These are phyloP conservation scores for Artemisia tridentata DNA, from an alignment of 129 eudicot species.

Conservation along the genomic window DNA sequence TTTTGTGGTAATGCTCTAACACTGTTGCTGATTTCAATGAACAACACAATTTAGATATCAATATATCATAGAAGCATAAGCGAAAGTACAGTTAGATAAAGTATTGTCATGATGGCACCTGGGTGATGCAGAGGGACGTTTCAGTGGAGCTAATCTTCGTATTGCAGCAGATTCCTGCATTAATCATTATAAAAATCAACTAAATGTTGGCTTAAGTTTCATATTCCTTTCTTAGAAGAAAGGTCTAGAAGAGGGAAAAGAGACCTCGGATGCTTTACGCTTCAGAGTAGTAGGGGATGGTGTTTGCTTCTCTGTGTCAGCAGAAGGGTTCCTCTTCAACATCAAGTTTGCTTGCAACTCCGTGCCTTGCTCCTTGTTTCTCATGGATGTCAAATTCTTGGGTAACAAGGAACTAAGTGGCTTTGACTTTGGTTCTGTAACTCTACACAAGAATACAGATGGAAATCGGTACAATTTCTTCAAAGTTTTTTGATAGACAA, in stretches of 20 bases:
- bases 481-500: neutral
- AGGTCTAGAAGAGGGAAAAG: constrained; percentile 5
- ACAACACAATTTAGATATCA: constrained; percentile 5
- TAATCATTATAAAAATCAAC: constrained; percentile 18
- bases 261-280: constrained; percentile 71
- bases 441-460: constrained; percentile 25
- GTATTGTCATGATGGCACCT: constrained; percentile 45
- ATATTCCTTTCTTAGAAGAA: constrained; percentile 2
- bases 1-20: constrained; percentile 28
- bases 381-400: constrained; percentile 35
- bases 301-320: constrained; percentile 38
- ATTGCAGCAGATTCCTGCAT: constrained; percentile 49
- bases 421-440: constrained; percentile 32
- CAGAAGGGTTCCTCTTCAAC: constrained; percentile 27
- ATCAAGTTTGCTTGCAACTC: constrained; percentile 32
- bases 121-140: constrained; percentile 57
- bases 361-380: constrained; percentile 25
- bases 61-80: constrained; percentile 9
- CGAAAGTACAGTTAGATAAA: neutral
- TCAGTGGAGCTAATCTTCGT: constrained; percentile 40
- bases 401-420: constrained; percentile 26
- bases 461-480: neutral
- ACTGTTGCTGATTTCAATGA: constrained; percentile 43
- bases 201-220: constrained; percentile 12
- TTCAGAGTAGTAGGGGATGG: constrained; percentile 47